Evolutionary conservation across 2,329 filamentous ascomycete species (phyloP), one percentile per base, ranked within the genome.

Genomic region (Penicillium sp.): DNA sequence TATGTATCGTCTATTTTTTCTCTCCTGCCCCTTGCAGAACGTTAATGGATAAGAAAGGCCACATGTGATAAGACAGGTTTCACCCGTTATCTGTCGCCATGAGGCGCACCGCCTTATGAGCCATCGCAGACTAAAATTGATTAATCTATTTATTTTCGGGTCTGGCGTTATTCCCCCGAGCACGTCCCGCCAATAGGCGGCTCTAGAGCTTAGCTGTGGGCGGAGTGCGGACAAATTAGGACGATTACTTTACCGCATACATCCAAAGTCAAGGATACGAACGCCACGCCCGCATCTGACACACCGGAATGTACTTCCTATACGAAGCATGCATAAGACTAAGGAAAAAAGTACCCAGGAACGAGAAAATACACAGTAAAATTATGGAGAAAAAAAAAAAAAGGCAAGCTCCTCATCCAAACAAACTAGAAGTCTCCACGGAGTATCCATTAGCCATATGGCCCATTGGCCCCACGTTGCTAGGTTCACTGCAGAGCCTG

Each of bases 51-150:
- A 26, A 22, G 24, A 10, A 50, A 4, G 19, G 4, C 16, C 14
- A 27, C 4, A 39, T 50, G 35, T 50, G 48, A 50, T 50, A 50
- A 50, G 48, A 29, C 48, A 50, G 35, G 48, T 50, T 50, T 50
- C 35, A 22, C 9, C 14, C 21, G 48, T 50, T 50, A 39, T 50
- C 48, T 42, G 22, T 42, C 10, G 39, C 35, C 35, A 42, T 42
- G 39, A 42, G 39, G 39, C 39, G 39, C 35, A 39, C 35, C 35
- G 35, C 45, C 26, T 26, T 48, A 33, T 33, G 46, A 47, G 45
- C 45, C 16, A 47, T 47, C 45, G 35, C 35, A 37, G 6, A 16
- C 16, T n/a, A 19, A 37, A 37, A 9, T 19, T 37, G 26, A 26
- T 26, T 26, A 26, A 26, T 26, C 26, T 26, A 26, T 26, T 26